These are phyloP conservation scores for Aspergillus sp. DNA, from an alignment of 2,329 filamentous ascomycete genomes.

Conservation along the genomic window DNA sequence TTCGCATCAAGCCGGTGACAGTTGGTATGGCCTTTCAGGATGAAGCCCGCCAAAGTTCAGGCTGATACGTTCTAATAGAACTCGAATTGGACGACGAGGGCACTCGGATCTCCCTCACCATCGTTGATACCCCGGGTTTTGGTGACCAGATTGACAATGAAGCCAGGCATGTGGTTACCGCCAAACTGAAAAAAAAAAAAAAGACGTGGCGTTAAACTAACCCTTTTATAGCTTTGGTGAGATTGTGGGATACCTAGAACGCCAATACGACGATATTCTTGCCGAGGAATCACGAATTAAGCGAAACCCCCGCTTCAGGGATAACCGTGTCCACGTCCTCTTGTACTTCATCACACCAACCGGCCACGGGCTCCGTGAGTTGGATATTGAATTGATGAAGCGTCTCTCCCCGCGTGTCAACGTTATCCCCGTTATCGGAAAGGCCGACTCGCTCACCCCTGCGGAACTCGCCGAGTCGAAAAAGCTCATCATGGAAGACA, in stretches of 20 bases:
- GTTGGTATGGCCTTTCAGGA: conserved; percentile 68
- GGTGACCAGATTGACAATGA: conserved; percentile 99
- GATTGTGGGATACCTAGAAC: conserved; percentile 96
- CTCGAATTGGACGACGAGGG: conserved; percentile 97
- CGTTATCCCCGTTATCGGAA: conserved; percentile 97
- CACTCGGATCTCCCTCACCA: conserved; percentile 95
- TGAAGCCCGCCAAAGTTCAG: conserved; percentile 1
- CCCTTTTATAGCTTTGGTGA: conserved; percentile 74
- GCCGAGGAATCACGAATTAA: conserved; percentile 99
- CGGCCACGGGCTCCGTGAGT: conserved; percentile 94
- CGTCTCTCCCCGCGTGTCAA: conserved; percentile 97
- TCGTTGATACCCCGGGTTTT: conserved; percentile 97
- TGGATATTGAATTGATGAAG: conserved; percentile 99
- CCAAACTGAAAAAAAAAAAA: neutral
- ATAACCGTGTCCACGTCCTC: conserved; percentile 97
- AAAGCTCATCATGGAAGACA: conserved; percentile 99
- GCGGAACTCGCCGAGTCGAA: conserved; percentile 97
- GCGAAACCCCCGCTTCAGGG: conserved; percentile 99
- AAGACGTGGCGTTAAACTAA: conserved; percentile 20
- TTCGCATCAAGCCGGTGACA: conserved; percentile 97
- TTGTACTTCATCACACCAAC: conserved; percentile 99
- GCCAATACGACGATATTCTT: conserved; percentile 99
- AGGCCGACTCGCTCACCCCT: conserved; percentile 95
- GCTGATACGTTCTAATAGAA: conserved; percentile 41
- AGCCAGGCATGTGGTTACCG: conserved; percentile 66